These are phyloP conservation scores for Lavandula angustifolia DNA, from an alignment of 257 asterid species.

Conservation along the genomic window DNA sequence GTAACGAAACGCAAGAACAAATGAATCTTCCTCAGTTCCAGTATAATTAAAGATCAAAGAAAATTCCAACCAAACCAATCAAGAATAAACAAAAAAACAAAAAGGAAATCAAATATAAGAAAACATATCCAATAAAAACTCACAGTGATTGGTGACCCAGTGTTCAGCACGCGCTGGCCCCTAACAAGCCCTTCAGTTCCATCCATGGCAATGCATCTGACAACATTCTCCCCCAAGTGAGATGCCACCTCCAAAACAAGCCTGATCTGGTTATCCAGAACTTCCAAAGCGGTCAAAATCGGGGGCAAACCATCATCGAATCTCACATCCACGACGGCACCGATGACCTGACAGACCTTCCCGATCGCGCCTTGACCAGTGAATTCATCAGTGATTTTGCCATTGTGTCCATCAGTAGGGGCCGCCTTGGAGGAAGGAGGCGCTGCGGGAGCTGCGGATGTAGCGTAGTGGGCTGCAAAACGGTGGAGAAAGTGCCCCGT, in stretches of 20 bases:
- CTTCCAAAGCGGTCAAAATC: conserved; percentile 88
- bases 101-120: too few species aligned
- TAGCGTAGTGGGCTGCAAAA: conserved; percentile 59
- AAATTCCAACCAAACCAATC: conserved; percentile 14
- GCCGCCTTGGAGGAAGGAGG: conserved; percentile 36
- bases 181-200: conserved; percentile 28
- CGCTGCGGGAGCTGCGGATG: conserved; percentile 60
- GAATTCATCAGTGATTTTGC: conserved; percentile 73
- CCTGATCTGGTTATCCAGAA: conserved; percentile 86
- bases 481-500: conserved; percentile 70
- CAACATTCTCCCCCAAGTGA: conserved; percentile 77
- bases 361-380: conserved; percentile 85
- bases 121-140: too few species aligned
- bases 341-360: conserved; percentile 85
- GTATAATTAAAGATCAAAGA: not conserved
- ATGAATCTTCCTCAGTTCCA: not conserved
- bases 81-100: not conserved
- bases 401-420: conserved; percentile 32
- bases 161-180: conserved; percentile 70
- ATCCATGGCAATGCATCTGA: too few species aligned
- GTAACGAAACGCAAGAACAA: not conserved
- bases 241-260: conserved; percentile 95
- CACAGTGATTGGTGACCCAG: too few species aligned
- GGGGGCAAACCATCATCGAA: conserved; percentile 88
- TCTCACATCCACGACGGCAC: conserved; percentile 96